Conservation (phyloP, 1,284 basidiomycete genomes). For the Marasmius tenuissimus region DNA sequence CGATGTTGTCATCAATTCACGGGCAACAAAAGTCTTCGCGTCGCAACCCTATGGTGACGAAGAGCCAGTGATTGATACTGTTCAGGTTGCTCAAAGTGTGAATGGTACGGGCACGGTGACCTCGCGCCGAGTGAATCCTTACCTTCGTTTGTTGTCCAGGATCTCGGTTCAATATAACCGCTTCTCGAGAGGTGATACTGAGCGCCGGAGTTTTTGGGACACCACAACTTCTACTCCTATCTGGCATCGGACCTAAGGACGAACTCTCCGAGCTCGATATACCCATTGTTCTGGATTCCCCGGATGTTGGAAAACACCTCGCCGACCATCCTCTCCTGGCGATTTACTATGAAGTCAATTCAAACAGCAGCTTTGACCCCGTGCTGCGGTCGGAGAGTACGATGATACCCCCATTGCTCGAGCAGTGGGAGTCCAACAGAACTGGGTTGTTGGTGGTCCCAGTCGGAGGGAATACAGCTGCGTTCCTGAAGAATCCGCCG, state of each 20-base stretch:
- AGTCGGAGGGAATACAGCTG: not conserved
- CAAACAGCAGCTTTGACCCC: conserved; percentile 22
- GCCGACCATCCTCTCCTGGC: conserved; percentile 27
- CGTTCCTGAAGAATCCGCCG: not conserved
- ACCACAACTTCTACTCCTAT: conserved; percentile 36
- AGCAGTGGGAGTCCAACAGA: conserved; percentile 21
- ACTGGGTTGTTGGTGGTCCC: conserved; percentile 17
- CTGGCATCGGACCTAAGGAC: conserved; percentile 34
- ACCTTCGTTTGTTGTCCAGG: not conserved
- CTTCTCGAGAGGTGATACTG: conserved; percentile 31
- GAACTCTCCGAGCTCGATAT: conserved; percentile 28
- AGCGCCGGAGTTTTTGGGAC: conserved; percentile 31
- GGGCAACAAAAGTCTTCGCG: conserved; percentile 12
- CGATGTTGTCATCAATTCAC: conserved; percentile 12
- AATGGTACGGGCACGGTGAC: not conserved
- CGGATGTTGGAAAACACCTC: conserved; percentile 33
- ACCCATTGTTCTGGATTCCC: conserved; percentile 19
- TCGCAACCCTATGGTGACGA: not conserved
- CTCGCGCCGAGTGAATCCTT: not conserved
- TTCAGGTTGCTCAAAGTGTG: conserved; percentile 6
- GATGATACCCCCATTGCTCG: conserved; percentile 13
- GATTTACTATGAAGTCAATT: conserved; percentile 21
- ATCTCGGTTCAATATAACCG: conserved; percentile 15
- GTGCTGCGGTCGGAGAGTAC: conserved; percentile 18
- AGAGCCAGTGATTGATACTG: conserved; percentile 4